phyloP scores from a whole-genome alignment of 495 filamentous ascomycete species.

The Haplographium delicatum region DNA sequence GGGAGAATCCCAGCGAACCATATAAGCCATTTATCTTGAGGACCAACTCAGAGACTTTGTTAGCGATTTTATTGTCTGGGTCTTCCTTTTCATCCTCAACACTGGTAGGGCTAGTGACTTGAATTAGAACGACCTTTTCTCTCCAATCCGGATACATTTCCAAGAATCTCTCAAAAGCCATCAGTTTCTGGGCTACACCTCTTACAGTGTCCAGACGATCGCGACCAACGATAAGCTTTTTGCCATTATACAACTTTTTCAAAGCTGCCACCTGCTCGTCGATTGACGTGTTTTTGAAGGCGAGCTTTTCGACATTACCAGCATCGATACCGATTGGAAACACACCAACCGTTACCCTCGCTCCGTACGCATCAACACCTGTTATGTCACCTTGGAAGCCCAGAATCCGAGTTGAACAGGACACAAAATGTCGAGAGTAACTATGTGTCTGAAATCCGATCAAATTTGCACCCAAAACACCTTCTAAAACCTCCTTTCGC shows the following conservation, averaged over 20 bases:
- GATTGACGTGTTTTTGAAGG: conserved; percentile 61
- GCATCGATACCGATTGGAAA: conserved; percentile 90
- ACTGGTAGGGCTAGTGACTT: conserved; percentile 84
- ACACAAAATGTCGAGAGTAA: conserved; percentile 86
- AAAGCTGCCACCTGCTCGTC: conserved; percentile 61
- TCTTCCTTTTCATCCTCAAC: conserved; percentile 70
- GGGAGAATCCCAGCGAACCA: conserved; percentile 77
- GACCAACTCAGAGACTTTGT: conserved; percentile 80
- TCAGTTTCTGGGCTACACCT: conserved; percentile 86
- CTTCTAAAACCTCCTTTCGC: conserved; percentile 81
- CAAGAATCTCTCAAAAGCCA: conserved; percentile 86
- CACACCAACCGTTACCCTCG: conserved; percentile 81
- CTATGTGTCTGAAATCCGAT: conserved; percentile 90
- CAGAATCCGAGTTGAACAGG: conserved; percentile 83
- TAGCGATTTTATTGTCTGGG: conserved; percentile 65
- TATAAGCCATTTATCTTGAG: conserved; percentile 85
- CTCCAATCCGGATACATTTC: conserved; percentile 83
- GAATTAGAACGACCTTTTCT: conserved; percentile 88
- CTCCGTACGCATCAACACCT: conserved; percentile 83
- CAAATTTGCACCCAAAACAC: conserved; percentile 83
- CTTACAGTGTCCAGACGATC: conserved; percentile 86
- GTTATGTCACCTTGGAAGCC: conserved; percentile 74
- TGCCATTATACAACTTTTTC: conserved; percentile 66
- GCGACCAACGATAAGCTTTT: conserved; percentile 91
- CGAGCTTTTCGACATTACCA: conserved; percentile 59